These are phyloP conservation scores for Xylariales sp. DNA, from an alignment of 2,329 filamentous ascomycete species.

Conservation along the genomic window DNA sequence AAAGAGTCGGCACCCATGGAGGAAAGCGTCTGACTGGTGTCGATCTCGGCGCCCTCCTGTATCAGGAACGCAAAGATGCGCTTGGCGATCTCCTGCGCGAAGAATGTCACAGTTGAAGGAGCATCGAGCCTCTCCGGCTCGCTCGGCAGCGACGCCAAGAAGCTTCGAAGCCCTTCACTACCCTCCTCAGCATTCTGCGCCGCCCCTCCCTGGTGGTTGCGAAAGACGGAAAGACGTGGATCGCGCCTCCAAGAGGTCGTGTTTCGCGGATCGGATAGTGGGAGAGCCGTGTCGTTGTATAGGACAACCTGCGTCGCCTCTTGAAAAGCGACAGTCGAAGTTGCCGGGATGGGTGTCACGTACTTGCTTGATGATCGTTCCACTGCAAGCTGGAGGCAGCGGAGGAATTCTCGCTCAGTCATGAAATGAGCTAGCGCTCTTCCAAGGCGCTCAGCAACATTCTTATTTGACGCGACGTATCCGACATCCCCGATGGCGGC, in stretches of 20 bases:
- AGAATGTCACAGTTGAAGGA: neutral
- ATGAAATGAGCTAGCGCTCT: slow-evolving; percentile 1
- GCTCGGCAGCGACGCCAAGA: neutral
- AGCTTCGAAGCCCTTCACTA: neutral
- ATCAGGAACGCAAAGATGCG: neutral
- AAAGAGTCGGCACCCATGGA: slow-evolving; percentile 6
- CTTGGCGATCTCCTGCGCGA: slow-evolving; percentile 1
- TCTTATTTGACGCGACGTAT: slow-evolving; percentile 7
- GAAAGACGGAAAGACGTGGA: neutral
- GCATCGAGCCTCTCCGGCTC: neutral
- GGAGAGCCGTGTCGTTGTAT: neutral
- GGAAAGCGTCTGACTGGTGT: neutral
- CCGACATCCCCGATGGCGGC: slow-evolving; percentile 18
- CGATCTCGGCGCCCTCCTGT: slow-evolving; percentile 1
- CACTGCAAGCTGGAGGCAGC: neutral
- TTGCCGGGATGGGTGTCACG: neutral
- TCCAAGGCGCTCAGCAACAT: neutral
- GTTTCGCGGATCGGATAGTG: neutral
- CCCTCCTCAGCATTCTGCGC: neutral
- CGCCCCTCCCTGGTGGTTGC: neutral
- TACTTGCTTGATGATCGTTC: neutral
- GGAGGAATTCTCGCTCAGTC: slow-evolving; percentile 1
- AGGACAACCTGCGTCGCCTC: slow-evolving; percentile 1
- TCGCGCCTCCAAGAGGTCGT: neutral
- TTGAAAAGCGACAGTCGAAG: neutral